phyloP scores from a whole-genome alignment of 2,329 filamentous ascomycete species.

The Akanthomyces muscarius region DNA sequence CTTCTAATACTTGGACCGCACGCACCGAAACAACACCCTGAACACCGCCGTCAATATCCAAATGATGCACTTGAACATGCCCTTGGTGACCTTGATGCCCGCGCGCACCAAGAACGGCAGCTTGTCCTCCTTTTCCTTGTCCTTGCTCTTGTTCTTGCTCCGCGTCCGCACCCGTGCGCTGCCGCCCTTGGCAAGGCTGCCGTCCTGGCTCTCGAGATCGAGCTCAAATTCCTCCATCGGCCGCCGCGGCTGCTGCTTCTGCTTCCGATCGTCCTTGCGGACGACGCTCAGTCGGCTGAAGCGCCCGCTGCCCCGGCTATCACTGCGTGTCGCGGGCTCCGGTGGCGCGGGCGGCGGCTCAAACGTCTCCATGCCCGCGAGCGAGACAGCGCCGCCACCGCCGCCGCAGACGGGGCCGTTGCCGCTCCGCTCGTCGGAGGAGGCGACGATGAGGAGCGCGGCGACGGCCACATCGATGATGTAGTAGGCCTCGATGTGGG shows the following conservation, averaged over 20 bases:
- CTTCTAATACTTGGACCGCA: conserved; percentile 41
- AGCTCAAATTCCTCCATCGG: conserved; percentile 56
- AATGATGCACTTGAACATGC: conserved; percentile 54
- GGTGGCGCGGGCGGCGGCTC: conserved; percentile 50
- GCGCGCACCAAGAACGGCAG: conserved; percentile 47
- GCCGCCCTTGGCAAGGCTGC: conserved; percentile 34
- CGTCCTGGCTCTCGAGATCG: conserved; percentile 60
- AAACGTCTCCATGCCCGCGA: conserved; percentile 47
- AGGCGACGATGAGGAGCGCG: conserved; percentile 56
- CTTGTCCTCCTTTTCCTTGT: conserved; percentile 42
- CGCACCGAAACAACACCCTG: conserved; percentile 47
- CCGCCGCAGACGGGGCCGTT: background rate
- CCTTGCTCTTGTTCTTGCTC: conserved; percentile 34
- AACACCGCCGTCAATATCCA: conserved; percentile 55
- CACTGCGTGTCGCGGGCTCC: conserved; percentile 20
- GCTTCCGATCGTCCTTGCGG: conserved; percentile 24
- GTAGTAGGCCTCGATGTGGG: conserved; percentile 58
- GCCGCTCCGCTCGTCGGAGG: conserved; percentile 49
- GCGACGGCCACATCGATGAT: conserved; percentile 59
- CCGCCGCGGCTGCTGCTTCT: conserved; percentile 33
- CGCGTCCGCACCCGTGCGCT: background rate
- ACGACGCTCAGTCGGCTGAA: conserved; percentile 27
- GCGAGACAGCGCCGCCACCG: conserved; percentile 19
- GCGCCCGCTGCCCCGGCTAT: conserved; percentile 19
- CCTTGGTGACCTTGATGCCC: conserved; percentile 48